Evolutionary conservation across 176 grass and related monocot genomes (phyloP), one percentile per base, ranked within the genome.

Genomic region (Musa beccarii): DNA sequence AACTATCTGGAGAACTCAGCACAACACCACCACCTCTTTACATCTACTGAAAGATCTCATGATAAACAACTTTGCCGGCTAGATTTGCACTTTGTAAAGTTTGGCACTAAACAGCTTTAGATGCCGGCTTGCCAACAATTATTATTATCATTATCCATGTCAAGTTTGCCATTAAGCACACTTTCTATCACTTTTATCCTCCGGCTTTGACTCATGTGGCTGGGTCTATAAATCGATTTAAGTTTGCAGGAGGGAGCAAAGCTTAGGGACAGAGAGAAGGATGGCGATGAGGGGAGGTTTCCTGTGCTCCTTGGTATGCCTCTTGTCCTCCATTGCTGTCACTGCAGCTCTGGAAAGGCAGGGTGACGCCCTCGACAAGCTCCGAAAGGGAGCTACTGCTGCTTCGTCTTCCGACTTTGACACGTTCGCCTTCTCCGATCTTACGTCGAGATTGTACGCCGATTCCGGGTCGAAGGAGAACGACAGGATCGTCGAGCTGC

Each of bases 401-500:
- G 4, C 34, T 43, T 43, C 34, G 34, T 43, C 34, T 43, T 43
- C 34, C 1, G 1, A 69, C 5, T 34, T 49, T 8, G 7, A 11
- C 15, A 11, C 11, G 21, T 69, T 50, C 1, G 16, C 12, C 67
- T 51, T 43, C 21, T 14, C 10, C 29, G 10, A 49, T 19, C 3
- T 34, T 29, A 13, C 16, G 15, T 8, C 2, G 25, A 50, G 11
- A 19, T 9, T 19, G 16, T 34, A 69, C 14, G 26, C 5, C 13
- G 20, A 51, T 51, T 51, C 69, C 53, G 84, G 87, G 29, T 9
- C 43, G 21, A 92, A 90, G 78, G 87, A 86, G 63, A 52, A 76
- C 1, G 94, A 98, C 79, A 87, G 84, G 68, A 84, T 98, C 16
- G 56, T 2, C 10, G 55, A n/a, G 74, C 81, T 98, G 14, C 90